Conservation (phyloP, 192 early-diverging fungal genomes). For the Coemansia asiatica region DNA sequence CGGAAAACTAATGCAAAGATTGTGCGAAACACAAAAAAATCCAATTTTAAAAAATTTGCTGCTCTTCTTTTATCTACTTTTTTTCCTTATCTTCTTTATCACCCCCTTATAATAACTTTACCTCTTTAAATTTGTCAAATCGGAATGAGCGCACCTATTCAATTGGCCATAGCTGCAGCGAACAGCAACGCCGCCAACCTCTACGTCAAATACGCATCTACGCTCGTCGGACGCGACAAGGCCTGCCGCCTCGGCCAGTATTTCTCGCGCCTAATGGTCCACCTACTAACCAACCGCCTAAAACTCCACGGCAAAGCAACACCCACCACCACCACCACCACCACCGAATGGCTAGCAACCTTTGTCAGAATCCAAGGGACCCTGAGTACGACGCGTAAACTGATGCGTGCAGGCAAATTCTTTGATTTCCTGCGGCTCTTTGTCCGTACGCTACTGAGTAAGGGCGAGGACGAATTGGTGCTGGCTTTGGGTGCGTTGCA, state of each 20-base stretch:
- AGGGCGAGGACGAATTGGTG: constrained; percentile 36
- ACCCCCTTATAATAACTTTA: too few species aligned
- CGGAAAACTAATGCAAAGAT: too few species aligned
- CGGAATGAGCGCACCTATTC: background rate
- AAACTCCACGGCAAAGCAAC: constrained; percentile 17
- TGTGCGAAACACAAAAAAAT: too few species aligned
- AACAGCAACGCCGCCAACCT: constrained; percentile 27
- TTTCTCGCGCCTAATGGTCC: constrained; percentile 77
- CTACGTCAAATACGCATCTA: constrained; percentile 61
- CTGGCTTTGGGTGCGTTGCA: constrained; percentile 25
- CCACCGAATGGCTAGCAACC: constrained; percentile 26
- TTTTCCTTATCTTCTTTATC: too few species aligned
- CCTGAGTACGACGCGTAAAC: constrained; percentile 37
- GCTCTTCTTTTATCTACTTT: background rate
- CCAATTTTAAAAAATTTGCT: too few species aligned
- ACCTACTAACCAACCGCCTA: constrained; percentile 26
- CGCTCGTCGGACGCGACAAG: constrained; percentile 74
- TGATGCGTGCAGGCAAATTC: constrained; percentile 52
- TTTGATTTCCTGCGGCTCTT: constrained; percentile 37
- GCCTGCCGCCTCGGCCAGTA: constrained; percentile 83
- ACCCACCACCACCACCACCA: background rate
- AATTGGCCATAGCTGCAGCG: constrained; percentile 9
- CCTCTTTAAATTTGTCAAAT: background rate
- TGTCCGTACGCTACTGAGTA: constrained; percentile 10
- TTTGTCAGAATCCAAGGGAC: constrained; percentile 26